Evolutionary conservation across 1,139 yeast species (phyloP).

Genomic region (Pneumocystis oryctolagi): DNA sequence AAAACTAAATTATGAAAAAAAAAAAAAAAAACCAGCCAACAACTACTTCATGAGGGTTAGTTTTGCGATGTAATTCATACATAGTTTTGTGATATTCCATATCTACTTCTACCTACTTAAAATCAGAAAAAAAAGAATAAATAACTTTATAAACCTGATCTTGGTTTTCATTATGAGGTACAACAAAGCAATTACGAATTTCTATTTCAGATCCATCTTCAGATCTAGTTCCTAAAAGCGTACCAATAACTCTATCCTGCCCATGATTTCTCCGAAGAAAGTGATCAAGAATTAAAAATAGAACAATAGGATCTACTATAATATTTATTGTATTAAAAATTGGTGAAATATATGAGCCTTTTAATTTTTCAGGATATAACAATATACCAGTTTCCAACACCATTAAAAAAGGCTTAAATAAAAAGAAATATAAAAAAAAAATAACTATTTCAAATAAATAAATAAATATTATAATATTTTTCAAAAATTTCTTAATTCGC

Average conservation of each 20-base stretch:
- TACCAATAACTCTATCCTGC: constrained; percentile 60
- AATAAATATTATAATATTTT: not conserved
- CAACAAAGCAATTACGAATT: constrained; percentile 63
- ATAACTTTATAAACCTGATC: constrained; percentile 34
- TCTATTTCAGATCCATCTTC: constrained; percentile 76
- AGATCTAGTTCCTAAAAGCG: constrained; percentile 65
- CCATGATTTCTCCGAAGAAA: constrained; percentile 33
- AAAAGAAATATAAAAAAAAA: not conserved
- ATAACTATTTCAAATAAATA: not conserved
- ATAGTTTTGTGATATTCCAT: constrained; percentile 59
- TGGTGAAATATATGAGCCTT: not conserved
- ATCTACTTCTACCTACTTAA: constrained; percentile 37
- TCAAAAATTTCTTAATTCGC: not conserved
- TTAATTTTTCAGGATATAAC: not conserved
- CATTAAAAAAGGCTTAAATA: not conserved
- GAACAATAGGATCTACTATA: constrained; percentile 20
- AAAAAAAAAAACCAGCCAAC: constrained; percentile 52
- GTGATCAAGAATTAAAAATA: constrained; percentile 54
- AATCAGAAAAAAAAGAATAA: not conserved
- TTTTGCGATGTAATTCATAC: constrained; percentile 59
- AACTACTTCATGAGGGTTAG: constrained; percentile 65
- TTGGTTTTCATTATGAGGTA: constrained; percentile 69
- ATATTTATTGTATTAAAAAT: constrained; percentile 14
- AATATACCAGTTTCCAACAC: not conserved
- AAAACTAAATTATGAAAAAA: constrained; percentile 2